Conservation (phyloP, 202 grass and related monocot species). For the Schoenoplectus triqueter region DNA sequence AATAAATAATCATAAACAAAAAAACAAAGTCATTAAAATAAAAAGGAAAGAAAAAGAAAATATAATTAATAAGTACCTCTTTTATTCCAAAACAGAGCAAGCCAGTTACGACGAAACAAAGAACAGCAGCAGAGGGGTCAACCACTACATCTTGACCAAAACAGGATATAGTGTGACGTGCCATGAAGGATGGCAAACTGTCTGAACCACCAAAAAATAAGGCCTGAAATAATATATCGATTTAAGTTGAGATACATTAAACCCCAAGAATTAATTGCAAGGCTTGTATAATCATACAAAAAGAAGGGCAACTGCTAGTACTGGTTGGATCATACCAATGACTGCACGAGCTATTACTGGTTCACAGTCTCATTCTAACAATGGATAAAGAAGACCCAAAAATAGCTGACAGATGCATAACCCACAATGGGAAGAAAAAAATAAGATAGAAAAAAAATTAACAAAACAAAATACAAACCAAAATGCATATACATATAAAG, state of each 20-base stretch:
- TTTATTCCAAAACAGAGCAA: conserved; percentile 91
- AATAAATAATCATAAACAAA: conserved; percentile 9
- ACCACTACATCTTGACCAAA: conserved; percentile 62
- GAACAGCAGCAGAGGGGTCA: conserved; percentile 82
- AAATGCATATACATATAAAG: conserved; percentile 15
- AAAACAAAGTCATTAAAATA: conserved; percentile 24
- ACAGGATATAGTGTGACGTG: conserved; percentile 73
- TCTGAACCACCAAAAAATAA: conserved; percentile 93
- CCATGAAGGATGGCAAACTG: conserved; percentile 81
- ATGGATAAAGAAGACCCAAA: conserved; percentile 30
- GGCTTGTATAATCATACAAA: neutral
- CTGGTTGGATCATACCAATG: conserved; percentile 1
- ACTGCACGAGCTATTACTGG: neutral
- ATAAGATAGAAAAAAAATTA: conserved; percentile 21
- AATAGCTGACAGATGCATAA: neutral
- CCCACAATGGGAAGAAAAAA: conserved; percentile 30
- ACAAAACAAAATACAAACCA: neutral
- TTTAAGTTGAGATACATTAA: conserved; percentile 31
- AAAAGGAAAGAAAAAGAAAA: conserved; percentile 1
- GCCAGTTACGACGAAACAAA: conserved; percentile 68
- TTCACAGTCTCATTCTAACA: conserved; percentile 20
- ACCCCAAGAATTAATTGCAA: neutral
- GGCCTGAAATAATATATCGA: conserved; percentile 45
- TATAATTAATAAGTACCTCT: conserved; percentile 60
- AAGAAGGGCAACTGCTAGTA: neutral